Base-by-base conservation (phyloP, 345 rosid genomes). In the Hevea brasiliensis region DNA sequence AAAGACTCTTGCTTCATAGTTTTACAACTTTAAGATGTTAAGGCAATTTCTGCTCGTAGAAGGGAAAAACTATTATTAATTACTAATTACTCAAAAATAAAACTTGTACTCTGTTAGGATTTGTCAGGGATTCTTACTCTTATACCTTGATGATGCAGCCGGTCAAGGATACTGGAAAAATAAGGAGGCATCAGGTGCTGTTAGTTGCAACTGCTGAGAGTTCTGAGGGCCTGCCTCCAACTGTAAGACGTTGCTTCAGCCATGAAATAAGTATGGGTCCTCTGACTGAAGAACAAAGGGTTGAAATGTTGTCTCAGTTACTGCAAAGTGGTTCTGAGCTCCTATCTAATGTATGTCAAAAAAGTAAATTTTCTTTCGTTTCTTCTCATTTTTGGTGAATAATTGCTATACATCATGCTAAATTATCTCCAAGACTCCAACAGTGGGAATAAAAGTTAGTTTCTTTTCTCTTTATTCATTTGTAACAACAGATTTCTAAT, bases 171-270 rank as follows among this genome's bases (percentile, higher is more conserved):
- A 32, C 50, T 72, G 81, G 78, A 74, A 83, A 79, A 67, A 75
- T 66, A 73, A 70, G 67, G 70, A 72, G 76, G 81, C 85, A 74
- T 74, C 90, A 84, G 83, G 92, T 92, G 80, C 84, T 92, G 40
- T 75, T 95, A 72, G 87, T 95, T 76, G 98, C 94, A 57, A 85
- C 96, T 76, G 89, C 96, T 73, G 97, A 95, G 67, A 86, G 85
- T 75, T 78, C 92, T 69, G 98, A 92, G 81, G 98, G 98, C 69
- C 84, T 95, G 61, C 89, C 96, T 63, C 90, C 96, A 73, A 76
- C 86, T 69, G 83, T 95, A 68, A 84, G 98, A 78, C 94, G 98
- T 79, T 95, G 99, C 88, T 92, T 95, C 83, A 92, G 96, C 86
- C 98, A 95, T 74, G 98, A 92, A 80, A 82, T 94, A 77, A 85